A percentile compares a stretch with the other conserved stretches of the same genome.
Evolutionary conservation across 1,284 basidiomycete genomes (phyloP).

Genomic region (Ustilago hordei): DNA sequence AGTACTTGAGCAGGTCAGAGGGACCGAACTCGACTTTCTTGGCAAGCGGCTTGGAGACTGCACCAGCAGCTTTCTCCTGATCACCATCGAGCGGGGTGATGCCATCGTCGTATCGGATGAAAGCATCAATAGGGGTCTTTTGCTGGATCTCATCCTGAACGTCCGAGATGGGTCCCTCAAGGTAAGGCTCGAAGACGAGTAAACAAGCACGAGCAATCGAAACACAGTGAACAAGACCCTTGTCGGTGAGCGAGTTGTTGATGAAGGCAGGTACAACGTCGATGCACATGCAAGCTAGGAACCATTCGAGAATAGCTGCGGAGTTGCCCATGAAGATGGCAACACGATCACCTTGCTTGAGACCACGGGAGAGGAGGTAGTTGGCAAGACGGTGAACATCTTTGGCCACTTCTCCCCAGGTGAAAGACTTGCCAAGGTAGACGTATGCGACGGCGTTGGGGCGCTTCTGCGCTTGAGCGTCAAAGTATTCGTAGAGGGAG

Average conservation of each 20-base stretch:
- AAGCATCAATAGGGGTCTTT: conserved; percentile 38
- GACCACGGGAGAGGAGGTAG: conserved; percentile 55
- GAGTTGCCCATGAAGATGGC: conserved; percentile 65
- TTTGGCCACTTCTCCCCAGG: conserved; percentile 56
- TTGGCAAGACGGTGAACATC: conserved; percentile 57
- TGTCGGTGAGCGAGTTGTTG: conserved; percentile 68
- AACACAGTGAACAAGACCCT: conserved; percentile 67
- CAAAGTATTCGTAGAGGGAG: conserved; percentile 60
- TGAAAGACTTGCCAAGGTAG: conserved; percentile 57
- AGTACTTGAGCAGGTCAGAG: conserved; percentile 45
- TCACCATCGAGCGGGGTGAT: conserved; percentile 50
- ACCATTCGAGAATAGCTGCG: conserved; percentile 57
- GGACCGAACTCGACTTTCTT: conserved; percentile 53
- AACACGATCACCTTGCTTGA: conserved; percentile 60
- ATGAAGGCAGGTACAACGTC: conserved; percentile 68
- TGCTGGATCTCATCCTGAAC: conserved; percentile 49
- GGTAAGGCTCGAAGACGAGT: conserved; percentile 66
- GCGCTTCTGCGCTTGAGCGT: conserved; percentile 39
- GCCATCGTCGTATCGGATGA: conserved; percentile 64
- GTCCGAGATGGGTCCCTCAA: conserved; percentile 54
- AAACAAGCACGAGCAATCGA: conserved; percentile 56
- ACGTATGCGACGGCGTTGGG: conserved; percentile 59
- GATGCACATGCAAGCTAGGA: conserved; percentile 63
- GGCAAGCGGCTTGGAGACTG: conserved; percentile 31
- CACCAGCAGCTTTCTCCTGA: conserved; percentile 41